Conservation (phyloP, 441 rosid genomes). For the Erodium texanum region DNA sequence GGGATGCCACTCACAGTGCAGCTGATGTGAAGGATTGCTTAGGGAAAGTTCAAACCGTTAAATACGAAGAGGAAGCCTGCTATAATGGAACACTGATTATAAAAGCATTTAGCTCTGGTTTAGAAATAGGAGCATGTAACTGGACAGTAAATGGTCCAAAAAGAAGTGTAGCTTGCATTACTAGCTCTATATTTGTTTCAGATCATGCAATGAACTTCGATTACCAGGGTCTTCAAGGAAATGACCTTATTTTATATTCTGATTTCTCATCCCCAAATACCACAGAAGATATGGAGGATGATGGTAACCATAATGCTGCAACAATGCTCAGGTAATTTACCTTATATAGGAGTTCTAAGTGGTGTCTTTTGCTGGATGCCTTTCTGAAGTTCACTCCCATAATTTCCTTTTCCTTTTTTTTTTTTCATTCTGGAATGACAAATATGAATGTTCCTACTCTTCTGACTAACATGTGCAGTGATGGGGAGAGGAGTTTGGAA, state of each 20-base stretch:
- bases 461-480: conserved; percentile 20
- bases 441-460: neutral
- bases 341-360: neutral
- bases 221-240: conserved; percentile 40
- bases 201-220: conserved; percentile 54
- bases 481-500: conserved; percentile 24
- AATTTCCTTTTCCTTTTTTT: neutral
- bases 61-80: conserved; percentile 66
- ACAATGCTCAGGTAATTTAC: conserved; percentile 39
- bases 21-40: conserved; percentile 54
- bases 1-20: conserved; percentile 38
- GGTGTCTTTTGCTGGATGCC: neutral
- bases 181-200: conserved; percentile 48
- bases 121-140: conserved; percentile 74
- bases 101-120: conserved; percentile 70
- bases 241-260: conserved; percentile 51
- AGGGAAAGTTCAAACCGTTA: conserved; percentile 50
- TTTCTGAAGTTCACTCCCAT: neutral
- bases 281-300: conserved; percentile 27
- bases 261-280: conserved; percentile 38
- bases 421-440: conserved; percentile 13
- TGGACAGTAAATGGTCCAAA: conserved; percentile 61
- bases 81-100: conserved; percentile 59
- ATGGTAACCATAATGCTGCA: conserved; percentile 16
- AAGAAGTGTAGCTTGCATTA: conserved; percentile 41